Evolutionary conservation across 257 asterid species (phyloP), one percentile per base, ranked within the genome.

Genomic region (Cordia subcordata): DNA sequence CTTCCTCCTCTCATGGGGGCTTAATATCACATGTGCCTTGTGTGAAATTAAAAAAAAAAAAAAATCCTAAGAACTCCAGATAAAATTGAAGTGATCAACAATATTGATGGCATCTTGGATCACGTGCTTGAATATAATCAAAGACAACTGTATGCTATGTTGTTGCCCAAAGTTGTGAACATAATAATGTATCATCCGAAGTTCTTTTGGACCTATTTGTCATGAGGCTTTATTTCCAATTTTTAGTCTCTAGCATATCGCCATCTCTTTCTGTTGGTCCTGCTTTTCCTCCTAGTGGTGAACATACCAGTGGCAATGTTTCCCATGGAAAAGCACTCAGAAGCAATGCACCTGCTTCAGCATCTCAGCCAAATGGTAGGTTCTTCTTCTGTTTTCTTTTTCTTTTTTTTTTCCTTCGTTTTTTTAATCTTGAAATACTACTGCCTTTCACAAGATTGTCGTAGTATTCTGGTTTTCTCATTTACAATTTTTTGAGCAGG

Each of bases 351-450:
- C 85, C 85, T 47, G 16, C 68, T 54, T 71, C 88, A 50, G 57
- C 69, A 53, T 68, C 73, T 65, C 82, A 58, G 52, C 77, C 77
- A 59, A 68, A 68, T 58, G 86, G 89, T 85, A 71, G 27, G 66
- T 56, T n/a, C 65, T 45, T 47, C n/a, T 56, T 17, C 16, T n/a
- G 13, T 37, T 49, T 15, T 19, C 19, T 35, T 64, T 11, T 18
- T 53, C 45, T 22, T 23, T 37, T n/a, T n/a, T n/a, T n/a, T n/a
- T n/a, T n/a, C n/a, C n/a, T n/a, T n/a, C n/a, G n/a, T n/a, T n/a
- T 8, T 42, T 17, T 45, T 45, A 4, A 42, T 14, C 42, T 44
- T 10, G 17, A 6, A 1, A 16, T 38, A 16, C 35, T 1, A 16
- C 14, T 11, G 9, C 35, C 44, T 27, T 27, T 27, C 61, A 32